These are phyloP conservation scores for Lachancea meyersii DNA, from an alignment of 805 yeast genomes.

Conservation along the genomic window DNA sequence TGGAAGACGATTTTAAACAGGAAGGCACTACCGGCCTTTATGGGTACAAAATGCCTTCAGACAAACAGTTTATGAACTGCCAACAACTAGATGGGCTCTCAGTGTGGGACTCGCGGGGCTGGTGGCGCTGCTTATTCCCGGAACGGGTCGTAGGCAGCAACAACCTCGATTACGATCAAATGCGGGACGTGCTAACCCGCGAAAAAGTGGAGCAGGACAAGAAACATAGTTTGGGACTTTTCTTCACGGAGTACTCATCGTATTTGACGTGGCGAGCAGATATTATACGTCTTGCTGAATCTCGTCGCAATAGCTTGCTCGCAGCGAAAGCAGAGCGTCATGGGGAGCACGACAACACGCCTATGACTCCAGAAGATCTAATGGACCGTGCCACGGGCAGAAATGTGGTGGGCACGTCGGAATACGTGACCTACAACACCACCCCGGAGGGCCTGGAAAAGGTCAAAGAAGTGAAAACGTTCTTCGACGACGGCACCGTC, in stretches of 20 bases:
- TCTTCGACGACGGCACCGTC: constrained; percentile 40
- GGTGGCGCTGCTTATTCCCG: constrained; percentile 90
- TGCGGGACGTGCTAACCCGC: constrained; percentile 40
- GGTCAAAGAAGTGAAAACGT: constrained; percentile 33
- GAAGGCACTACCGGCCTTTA: constrained; percentile 27
- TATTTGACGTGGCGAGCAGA: constrained; percentile 61
- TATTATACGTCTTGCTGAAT: constrained; percentile 43
- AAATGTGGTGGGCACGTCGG: constrained; percentile 36
- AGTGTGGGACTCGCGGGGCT: constrained; percentile 78
- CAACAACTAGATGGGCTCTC: constrained; percentile 57
- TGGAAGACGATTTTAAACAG: constrained; percentile 15
- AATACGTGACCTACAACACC: constrained; percentile 33
- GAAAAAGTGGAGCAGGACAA: constrained; percentile 50
- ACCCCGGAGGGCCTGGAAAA: constrained; percentile 43
- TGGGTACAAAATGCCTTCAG: constrained; percentile 54
- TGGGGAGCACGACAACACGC: neutral
- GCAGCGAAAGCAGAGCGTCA: neutral
- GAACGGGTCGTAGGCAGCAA: constrained; percentile 35
- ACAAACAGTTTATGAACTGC: constrained; percentile 57
- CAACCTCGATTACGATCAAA: constrained; percentile 27
- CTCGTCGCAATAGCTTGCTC: constrained; percentile 28
- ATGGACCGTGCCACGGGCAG: constrained; percentile 17
- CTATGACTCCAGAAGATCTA: constrained; percentile 24
- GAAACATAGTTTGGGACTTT: constrained; percentile 47
- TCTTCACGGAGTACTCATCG: constrained; percentile 59